A percentile compares a stretch with the other conserved stretches of the same genome.
Conservation (phyloP, 148 eudicot species). For the Camellia sinensis region DNA sequence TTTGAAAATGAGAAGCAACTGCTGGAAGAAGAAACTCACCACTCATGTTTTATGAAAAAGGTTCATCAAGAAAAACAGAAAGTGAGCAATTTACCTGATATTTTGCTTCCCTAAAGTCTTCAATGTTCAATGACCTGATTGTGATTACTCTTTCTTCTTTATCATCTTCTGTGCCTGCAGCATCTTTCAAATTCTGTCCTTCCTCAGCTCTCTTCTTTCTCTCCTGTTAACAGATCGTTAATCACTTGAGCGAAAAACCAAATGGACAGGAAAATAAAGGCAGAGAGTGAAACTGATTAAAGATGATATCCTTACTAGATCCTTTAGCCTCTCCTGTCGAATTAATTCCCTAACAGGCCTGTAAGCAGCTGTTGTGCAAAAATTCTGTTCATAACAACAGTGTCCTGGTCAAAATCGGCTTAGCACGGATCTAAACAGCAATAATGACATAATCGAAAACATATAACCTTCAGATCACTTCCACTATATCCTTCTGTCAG, state of each 20-base stretch:
- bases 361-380: slow-evolving; percentile 96
- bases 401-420: slow-evolving; percentile 12
- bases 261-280: background rate
- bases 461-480: slow-evolving; percentile 80
- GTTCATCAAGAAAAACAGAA: background rate
- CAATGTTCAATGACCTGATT: slow-evolving; percentile 66
- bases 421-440: background rate
- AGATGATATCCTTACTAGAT: slow-evolving; percentile 43
- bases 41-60: no score
- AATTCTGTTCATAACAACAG: slow-evolving; percentile 46
- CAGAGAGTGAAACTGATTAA: background rate
- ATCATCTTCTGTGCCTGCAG: slow-evolving; percentile 22
- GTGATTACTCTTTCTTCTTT: slow-evolving; percentile 55
- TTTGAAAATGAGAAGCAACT: no score
- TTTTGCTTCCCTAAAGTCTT: slow-evolving; percentile 77
- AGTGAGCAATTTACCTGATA: slow-evolving; percentile 47
- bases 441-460: background rate
- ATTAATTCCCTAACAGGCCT: slow-evolving; percentile 90
- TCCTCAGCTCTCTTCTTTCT: slow-evolving; percentile 41
- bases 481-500: slow-evolving; percentile 92
- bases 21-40: no score
- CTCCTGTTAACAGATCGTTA: slow-evolving; percentile 34
- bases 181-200: slow-evolving; percentile 23
- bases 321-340: slow-evolving; percentile 76
- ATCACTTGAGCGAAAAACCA: background rate